Percentiles rank a stretch among this genome's conserved stretches.
These are phyloP conservation scores for Fonsecaea nubica DNA, from an alignment of 2,329 filamentous ascomycete genomes.

Conservation along the genomic window DNA sequence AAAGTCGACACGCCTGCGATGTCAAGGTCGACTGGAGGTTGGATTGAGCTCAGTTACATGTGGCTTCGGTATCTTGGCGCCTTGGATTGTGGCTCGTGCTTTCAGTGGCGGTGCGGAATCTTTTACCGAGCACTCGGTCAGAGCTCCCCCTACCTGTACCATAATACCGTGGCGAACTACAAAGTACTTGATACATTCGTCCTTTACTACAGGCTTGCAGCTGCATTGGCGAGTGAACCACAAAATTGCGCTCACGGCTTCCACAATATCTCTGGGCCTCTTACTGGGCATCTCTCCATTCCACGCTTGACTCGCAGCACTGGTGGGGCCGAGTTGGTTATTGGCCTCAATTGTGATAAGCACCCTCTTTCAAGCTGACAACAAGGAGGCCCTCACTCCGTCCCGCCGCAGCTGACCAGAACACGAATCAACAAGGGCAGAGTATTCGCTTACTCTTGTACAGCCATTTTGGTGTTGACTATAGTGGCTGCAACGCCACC, in stretches of 20 bases:
- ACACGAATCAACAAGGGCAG: neutral
- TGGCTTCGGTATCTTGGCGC: conserved; percentile 6
- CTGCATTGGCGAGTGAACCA: neutral
- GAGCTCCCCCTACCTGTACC: neutral
- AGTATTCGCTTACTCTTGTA: neutral
- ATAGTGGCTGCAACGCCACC: neutral
- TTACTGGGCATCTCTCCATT: neutral
- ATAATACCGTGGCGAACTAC: neutral
- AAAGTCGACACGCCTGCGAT: conserved; percentile 17
- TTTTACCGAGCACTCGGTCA: neutral
- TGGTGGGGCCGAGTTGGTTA: neutral
- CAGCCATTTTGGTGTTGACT: neutral
- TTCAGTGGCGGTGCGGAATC: conserved; percentile 10
- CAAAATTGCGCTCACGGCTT: neutral
- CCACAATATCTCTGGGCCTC: neutral
- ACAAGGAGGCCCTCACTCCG: neutral
- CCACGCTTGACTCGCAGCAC: neutral
- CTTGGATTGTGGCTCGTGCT: conserved; percentile 11
- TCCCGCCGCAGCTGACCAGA: neutral
- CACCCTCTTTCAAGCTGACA: conserved; percentile 1
- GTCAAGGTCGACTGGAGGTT: neutral
- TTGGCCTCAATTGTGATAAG: neutral
- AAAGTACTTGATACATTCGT: neutral
- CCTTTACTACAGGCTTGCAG: neutral
- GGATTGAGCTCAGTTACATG: conserved; percentile 11